Conservation (phyloP, 1,284 basidiomycete species). For the Ceratobasidium sp. region DNA sequence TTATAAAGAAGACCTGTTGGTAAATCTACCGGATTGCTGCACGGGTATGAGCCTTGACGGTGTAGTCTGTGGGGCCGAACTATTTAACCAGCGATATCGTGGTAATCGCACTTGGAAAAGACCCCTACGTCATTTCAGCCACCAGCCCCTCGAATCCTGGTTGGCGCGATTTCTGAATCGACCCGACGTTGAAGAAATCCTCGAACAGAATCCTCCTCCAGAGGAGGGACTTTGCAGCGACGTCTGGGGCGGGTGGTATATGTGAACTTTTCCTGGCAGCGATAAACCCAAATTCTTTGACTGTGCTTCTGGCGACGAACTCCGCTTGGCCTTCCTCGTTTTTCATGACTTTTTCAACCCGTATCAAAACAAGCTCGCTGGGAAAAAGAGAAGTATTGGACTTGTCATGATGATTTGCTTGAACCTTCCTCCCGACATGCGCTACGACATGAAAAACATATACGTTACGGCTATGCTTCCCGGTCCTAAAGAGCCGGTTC, state of each 20-base stretch:
- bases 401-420: slow-evolving; percentile 58
- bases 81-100: background rate
- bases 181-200: slow-evolving; percentile 34
- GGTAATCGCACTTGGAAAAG: background rate
- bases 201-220: background rate
- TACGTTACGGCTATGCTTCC: slow-evolving; percentile 59
- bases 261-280: slow-evolving; percentile 53
- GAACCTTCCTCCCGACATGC: slow-evolving; percentile 57
- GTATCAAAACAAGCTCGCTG: slow-evolving; percentile 53
- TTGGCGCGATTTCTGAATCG: slow-evolving; percentile 18
- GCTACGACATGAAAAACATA: slow-evolving; percentile 58
- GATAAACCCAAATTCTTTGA: slow-evolving; percentile 49
- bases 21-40: background rate
- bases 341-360: slow-evolving; percentile 62
- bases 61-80: background rate
- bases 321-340: slow-evolving; percentile 55
- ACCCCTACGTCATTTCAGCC: background rate
- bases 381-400: slow-evolving; percentile 56
- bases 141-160: slow-evolving; percentile 25
- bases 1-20: background rate
- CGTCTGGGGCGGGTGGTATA: slow-evolving; percentile 54
- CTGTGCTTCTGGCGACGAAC: slow-evolving; percentile 49
- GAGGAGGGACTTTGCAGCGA: background rate
- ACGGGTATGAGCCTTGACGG: background rate
- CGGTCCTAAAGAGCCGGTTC: slow-evolving; percentile 50